phyloP scores from a whole-genome alignment of 495 filamentous ascomycete species.

The Penicillium desertorum region DNA sequence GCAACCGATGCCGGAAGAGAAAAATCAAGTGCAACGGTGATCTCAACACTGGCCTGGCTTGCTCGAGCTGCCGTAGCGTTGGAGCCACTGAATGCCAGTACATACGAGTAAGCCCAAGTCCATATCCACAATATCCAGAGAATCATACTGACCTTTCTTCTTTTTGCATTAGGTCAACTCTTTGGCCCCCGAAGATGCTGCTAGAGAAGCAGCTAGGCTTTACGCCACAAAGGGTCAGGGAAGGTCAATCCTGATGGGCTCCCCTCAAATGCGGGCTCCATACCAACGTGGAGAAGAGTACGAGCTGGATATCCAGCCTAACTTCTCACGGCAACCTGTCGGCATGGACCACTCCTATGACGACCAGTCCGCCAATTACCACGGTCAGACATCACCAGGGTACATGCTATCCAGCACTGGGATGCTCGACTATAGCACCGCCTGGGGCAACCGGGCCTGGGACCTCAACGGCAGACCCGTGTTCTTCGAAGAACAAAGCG shows the following conservation, averaged over 20 bases:
- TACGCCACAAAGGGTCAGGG: constrained; percentile 23
- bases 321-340: constrained; percentile 25
- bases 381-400: constrained; percentile 23
- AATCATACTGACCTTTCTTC: constrained; percentile 1
- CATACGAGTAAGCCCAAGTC: constrained; percentile 61
- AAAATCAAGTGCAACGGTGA: constrained; percentile 98
- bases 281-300: constrained; percentile 31
- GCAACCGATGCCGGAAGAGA: constrained; percentile 82
- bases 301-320: constrained; percentile 25
- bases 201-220: neutral
- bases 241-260: constrained; percentile 19
- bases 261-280: constrained; percentile 20
- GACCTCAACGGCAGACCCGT: constrained; percentile 22
- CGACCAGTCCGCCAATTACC: constrained; percentile 28
- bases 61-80: constrained; percentile 77
- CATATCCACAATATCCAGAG: neutral
- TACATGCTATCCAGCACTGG: constrained; percentile 34
- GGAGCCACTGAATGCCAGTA: constrained; percentile 73
- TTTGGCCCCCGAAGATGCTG: constrained; percentile 6
- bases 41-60: constrained; percentile 68
- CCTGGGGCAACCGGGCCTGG: constrained; percentile 36
- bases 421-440: constrained; percentile 29
- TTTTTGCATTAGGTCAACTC: constrained; percentile 20
- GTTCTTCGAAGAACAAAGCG: constrained; percentile 33
- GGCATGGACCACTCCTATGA: constrained; percentile 34